Evolutionary conservation across 2,329 filamentous ascomycete genomes (phyloP).

Genomic region (Fusarium dimerum): DNA sequence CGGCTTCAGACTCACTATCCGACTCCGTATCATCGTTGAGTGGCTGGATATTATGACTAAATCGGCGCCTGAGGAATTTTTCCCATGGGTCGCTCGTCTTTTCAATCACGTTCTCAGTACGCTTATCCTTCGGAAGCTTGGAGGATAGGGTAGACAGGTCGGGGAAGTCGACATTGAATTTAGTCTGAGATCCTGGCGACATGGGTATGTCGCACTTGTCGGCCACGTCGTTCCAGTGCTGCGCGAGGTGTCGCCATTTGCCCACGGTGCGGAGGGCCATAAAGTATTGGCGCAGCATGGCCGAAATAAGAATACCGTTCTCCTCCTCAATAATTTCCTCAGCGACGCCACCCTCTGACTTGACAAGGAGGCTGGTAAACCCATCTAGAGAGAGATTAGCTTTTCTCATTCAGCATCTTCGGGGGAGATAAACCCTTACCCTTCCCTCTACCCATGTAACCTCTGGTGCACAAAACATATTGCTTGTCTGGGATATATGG

Average conservation of each 20-base stretch:
- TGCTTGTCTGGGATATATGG: constrained; percentile 62
- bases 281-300: constrained; percentile 88
- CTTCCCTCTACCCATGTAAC: constrained; percentile 87
- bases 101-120: constrained; percentile 18
- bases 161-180: constrained; percentile 20
- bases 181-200: constrained; percentile 32
- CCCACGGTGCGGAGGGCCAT: constrained; percentile 81
- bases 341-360: constrained; percentile 73
- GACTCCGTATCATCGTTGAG: constrained; percentile 40
- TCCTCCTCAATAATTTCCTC: constrained; percentile 83
- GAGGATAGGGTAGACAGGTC: constrained; percentile 23
- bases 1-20: constrained; percentile 12
- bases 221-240: constrained; percentile 69
- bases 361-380: constrained; percentile 72
- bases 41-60: constrained; percentile 36
- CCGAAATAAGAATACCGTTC: constrained; percentile 82
- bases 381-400: constrained; percentile 57
- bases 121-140: constrained; percentile 20
- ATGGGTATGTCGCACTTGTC: constrained; percentile 56
- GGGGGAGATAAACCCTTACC: constrained; percentile 32
- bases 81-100: constrained; percentile 36
- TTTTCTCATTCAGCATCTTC: too few relatives aligned
- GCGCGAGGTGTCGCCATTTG: constrained; percentile 73
- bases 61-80: constrained; percentile 37
- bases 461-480: constrained; percentile 77